Evolutionary conservation across 2,329 filamentous ascomycete species (phyloP).

Genomic region (Alternaria atra): DNA sequence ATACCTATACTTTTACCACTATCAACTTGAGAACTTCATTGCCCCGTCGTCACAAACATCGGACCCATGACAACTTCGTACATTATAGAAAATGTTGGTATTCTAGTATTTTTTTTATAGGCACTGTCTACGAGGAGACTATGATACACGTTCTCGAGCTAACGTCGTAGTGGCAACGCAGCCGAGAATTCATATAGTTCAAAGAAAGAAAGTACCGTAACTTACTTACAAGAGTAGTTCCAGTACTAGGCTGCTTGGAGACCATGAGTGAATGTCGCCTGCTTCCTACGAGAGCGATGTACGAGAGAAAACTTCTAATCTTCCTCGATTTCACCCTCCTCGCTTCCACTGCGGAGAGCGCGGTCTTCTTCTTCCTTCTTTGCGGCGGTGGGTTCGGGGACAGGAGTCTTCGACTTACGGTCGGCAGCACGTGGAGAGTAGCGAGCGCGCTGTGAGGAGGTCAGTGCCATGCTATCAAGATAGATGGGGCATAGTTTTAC

Average conservation of each 20-base stretch:
- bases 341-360: constrained; percentile 82
- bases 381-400: constrained; percentile 35
- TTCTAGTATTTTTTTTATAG: not conserved
- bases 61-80: not conserved
- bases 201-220: constrained; percentile 3
- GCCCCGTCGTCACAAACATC: not conserved
- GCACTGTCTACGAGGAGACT: constrained; percentile 1
- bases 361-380: constrained; percentile 66
- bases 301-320: constrained; percentile 45
- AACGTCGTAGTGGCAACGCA: not conserved
- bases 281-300: constrained; percentile 8
- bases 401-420: constrained; percentile 66
- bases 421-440: constrained; percentile 65
- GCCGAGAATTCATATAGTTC: not conserved
- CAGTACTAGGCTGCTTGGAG: not conserved
- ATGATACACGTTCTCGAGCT: not conserved
- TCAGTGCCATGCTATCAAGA: constrained; percentile 20
- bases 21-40: not conserved
- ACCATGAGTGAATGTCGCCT: not conserved
- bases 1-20: not conserved
- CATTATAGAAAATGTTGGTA: not conserved
- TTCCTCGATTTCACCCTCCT: constrained; percentile 98
- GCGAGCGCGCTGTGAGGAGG: constrained; percentile 53
- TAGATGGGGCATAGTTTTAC: constrained; percentile 15
- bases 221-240: constrained; percentile 16